These are phyloP conservation scores for Populus trichocarpa DNA, from an alignment of 441 rosid species.

Conservation along the genomic window DNA sequence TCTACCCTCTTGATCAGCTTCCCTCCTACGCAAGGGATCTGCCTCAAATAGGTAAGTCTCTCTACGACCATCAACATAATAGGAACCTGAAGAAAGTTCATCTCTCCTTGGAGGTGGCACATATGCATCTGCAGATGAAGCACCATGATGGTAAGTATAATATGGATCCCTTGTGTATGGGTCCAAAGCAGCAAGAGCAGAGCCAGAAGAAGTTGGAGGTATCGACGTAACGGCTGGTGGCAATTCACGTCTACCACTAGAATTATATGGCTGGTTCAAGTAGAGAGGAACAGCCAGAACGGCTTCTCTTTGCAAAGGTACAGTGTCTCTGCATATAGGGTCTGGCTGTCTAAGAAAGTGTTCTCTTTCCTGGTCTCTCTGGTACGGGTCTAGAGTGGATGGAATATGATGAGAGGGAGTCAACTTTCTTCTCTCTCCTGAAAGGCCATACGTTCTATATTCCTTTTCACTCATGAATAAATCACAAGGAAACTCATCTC, in stretches of 20 bases:
- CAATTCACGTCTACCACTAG: constrained; percentile 37
- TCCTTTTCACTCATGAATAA: constrained; percentile 62
- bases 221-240: constrained; percentile 12
- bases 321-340: constrained; percentile 24
- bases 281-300: constrained; percentile 25
- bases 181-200: constrained; percentile 24
- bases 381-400: constrained; percentile 37
- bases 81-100: constrained; percentile 20
- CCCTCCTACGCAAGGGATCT: constrained; percentile 31
- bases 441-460: constrained; percentile 61
- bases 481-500: constrained; percentile 43
- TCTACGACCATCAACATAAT: constrained; percentile 17
- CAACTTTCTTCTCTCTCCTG: constrained; percentile 46
- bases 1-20: constrained; percentile 21
- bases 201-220: constrained; percentile 23
- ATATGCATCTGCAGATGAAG: constrained; percentile 37
- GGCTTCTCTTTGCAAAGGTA: constrained; percentile 37
- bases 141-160: constrained; percentile 23
- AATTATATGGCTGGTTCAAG: constrained; percentile 30
- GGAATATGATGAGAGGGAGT: constrained; percentile 25
- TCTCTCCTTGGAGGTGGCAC: constrained; percentile 35
- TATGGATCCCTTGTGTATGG: constrained; percentile 37
- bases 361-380: constrained; percentile 38
- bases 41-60: constrained; percentile 26
- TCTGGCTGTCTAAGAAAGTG: constrained; percentile 33